Evolutionary conservation across 768 basidiomycete species (phyloP).

Genomic region (Auricularia auricula-judae): DNA sequence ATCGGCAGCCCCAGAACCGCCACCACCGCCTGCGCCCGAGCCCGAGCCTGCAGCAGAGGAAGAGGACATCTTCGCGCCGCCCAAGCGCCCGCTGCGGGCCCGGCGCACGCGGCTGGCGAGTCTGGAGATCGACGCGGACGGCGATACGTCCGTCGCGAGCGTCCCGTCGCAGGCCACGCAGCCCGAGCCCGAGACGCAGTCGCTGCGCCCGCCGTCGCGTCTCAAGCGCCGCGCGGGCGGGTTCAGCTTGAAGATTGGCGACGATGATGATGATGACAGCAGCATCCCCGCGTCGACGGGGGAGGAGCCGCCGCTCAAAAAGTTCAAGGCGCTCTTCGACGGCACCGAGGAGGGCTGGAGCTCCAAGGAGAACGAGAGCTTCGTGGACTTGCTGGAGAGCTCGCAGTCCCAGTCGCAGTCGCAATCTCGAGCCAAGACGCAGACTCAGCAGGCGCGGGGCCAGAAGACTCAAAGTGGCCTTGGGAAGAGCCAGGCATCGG

Average conservation of each 20-base stretch:
- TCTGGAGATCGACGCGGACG: neutral
- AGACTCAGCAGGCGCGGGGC: neutral
- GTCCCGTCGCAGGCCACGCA: neutral
- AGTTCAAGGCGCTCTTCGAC: slow-evolving; percentile 62
- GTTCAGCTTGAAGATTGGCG: slow-evolving; percentile 10
- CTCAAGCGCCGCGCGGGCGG: neutral
- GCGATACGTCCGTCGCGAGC: neutral
- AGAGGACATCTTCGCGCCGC: neutral
- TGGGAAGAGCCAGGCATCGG: neutral
- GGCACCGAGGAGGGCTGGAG: slow-evolving; percentile 28
- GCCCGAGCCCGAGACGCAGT: neutral
- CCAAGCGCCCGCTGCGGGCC: neutral
- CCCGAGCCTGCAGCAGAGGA: neutral
- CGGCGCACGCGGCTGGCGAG: neutral
- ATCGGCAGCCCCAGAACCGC: neutral
- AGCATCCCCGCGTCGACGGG: neutral
- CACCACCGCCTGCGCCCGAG: neutral
- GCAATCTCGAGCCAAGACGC: neutral
- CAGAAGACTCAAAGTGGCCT: neutral
- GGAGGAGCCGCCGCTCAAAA: slow-evolving; percentile 47
- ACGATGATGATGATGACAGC: slow-evolving; percentile 12
- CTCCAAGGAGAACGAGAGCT: neutral
- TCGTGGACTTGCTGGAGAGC: neutral
- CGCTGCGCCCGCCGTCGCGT: neutral
- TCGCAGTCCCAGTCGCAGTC: neutral